These are phyloP conservation scores for Schrenkiella parvula DNA, from an alignment of 345 rosid genomes.

Conservation along the genomic window DNA sequence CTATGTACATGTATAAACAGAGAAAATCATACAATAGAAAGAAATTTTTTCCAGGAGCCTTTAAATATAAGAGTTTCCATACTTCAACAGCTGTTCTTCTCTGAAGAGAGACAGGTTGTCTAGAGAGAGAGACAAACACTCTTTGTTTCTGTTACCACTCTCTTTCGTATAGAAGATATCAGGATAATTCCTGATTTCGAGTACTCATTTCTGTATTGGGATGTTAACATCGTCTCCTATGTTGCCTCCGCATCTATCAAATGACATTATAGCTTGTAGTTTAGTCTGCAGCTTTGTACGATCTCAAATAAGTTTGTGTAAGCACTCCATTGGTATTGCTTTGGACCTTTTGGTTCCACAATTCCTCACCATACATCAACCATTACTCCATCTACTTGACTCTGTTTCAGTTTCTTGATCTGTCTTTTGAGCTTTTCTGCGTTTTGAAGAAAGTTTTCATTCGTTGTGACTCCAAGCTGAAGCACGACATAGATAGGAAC, in stretches of 20 bases:
- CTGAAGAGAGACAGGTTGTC: constrained; percentile 55
- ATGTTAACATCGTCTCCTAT: constrained; percentile 72
- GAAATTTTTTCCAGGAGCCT: background rate
- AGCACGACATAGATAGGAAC: constrained; percentile 79
- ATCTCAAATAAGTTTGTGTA: constrained; percentile 63
- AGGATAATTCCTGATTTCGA: constrained; percentile 59
- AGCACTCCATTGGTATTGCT: constrained; percentile 67
- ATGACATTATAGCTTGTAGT: constrained; percentile 77
- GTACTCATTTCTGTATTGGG: constrained; percentile 74
- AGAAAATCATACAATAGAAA: background rate
- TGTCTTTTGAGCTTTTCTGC: constrained; percentile 41
- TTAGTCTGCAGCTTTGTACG: constrained; percentile 42
- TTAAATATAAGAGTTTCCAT: background rate
- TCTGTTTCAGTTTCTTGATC: constrained; percentile 54
- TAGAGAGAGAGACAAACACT: constrained; percentile 68
- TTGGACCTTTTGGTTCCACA: constrained; percentile 59
- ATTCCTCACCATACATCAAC: constrained; percentile 88
- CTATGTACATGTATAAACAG: constrained; percentile 60
- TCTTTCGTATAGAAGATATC: constrained; percentile 71
- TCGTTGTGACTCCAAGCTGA: constrained; percentile 63
- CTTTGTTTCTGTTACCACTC: constrained; percentile 57
- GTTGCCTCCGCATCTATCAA: constrained; percentile 89
- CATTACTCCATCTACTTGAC: constrained; percentile 72
- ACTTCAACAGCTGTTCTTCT: constrained; percentile 74
- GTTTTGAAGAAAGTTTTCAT: constrained; percentile 53